Evolutionary conservation across 2,329 filamentous ascomycete genomes (phyloP), one percentile per base, ranked within the genome.

Genomic region (Periconia macrospinosa): DNA sequence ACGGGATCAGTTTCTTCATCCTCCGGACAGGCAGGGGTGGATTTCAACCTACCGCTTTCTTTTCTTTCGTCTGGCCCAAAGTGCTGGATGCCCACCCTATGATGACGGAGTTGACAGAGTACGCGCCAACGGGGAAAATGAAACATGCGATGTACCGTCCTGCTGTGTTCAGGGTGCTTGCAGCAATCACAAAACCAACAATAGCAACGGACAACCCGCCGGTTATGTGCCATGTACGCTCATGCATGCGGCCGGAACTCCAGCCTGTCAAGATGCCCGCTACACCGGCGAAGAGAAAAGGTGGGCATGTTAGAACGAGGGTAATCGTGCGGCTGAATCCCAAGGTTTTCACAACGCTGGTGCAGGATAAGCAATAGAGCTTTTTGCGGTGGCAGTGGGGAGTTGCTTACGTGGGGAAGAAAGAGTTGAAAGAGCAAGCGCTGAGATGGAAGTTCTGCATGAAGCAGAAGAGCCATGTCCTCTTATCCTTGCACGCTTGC

Each of bases 181-280:
- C 66, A 17, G 66, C 63, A 23, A 68, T 68, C 6, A 77, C 67
- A 40, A 80, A 79, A 2, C 78, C 78, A 0, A 70, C 67, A 2
- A 80, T 66, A 2, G 76, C 75, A 19, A 77, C 60, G 0, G 65
- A 53, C 3, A 80, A 63, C 2, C 77, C 76, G 3, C 52, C 65
- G 0, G 78, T 79, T 42, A 81, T 80, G 49, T 82, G 79, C 77
- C 77, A 81, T 0, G 78, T 80, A 13, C 79, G 74, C 58, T 82
- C 79, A 47, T 80, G 76, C 47, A 77, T 67, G 2, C 75, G 73
- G 0, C 79, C 82, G 2, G 79, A 82, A 49, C 73, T 80, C 76
- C 78, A 82, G 1, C 78, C 79, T 10, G 78, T 76, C 6, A 75
- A 57, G 37, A 83, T 77, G 10, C 78, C 78, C 1, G 75, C 75